Evolutionary conservation across 139 green algal genomes (phyloP).

Genomic region (Ulvella scutata): DNA sequence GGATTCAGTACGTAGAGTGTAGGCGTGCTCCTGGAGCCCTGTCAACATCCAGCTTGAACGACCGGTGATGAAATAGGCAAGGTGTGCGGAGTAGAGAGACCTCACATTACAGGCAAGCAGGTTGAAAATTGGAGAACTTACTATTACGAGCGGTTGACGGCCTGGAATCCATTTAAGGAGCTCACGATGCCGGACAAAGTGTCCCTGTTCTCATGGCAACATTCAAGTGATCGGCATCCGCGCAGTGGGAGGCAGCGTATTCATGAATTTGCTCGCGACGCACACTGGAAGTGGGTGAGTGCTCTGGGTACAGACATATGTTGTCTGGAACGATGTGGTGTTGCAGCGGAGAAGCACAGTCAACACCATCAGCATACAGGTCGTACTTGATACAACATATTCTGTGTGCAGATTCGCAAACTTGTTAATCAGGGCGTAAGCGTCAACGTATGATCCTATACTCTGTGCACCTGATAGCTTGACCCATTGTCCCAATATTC

Average conservation of each 20-base stretch:
- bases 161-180: too few relatives aligned
- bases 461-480: neutral
- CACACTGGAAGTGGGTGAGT: neutral
- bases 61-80: too few relatives aligned
- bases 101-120: too few relatives aligned
- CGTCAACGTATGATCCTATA: neutral
- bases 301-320: neutral
- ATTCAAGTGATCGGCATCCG: neutral
- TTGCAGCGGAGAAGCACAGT: too few relatives aligned
- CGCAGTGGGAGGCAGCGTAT: neutral
- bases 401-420: neutral
- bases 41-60: too few relatives aligned
- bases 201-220: constrained; percentile 1
- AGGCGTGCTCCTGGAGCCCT: too few relatives aligned
- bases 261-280: constrained; percentile 2
- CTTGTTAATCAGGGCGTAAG: neutral
- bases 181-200: too few relatives aligned
- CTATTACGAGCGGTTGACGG: too few relatives aligned
- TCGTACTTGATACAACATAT: neutral
- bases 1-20: too few relatives aligned
- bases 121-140: too few relatives aligned
- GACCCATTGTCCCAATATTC: neutral
- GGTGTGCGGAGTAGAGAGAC: too few relatives aligned
- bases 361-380: too few relatives aligned
- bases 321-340: neutral